phyloP scores from a whole-genome alignment of 2,329 filamentous ascomycete genomes.

The Penicillium sp. region DNA sequence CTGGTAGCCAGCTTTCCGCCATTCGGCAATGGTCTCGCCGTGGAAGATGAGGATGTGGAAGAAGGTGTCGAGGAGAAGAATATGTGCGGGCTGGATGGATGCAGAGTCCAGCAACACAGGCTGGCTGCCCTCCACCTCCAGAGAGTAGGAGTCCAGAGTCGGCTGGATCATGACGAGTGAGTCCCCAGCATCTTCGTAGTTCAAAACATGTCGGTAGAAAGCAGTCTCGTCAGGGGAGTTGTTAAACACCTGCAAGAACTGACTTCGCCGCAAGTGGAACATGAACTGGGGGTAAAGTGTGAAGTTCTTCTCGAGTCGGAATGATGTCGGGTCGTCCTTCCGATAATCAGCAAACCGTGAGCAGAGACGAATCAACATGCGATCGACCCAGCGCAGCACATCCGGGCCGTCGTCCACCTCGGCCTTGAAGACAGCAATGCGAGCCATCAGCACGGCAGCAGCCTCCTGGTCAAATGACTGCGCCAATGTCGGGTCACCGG shows the following conservation, averaged over 20 bases:
- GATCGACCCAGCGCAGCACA: slow-evolving; percentile 94
- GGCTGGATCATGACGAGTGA: slow-evolving; percentile 99
- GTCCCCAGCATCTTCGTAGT: slow-evolving; percentile 95
- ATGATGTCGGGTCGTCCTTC: slow-evolving; percentile 96
- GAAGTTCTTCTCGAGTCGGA: slow-evolving; percentile 97
- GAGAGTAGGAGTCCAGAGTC: slow-evolving; percentile 93
- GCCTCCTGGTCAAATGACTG: slow-evolving; percentile 99
- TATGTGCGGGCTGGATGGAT: slow-evolving; percentile 90
- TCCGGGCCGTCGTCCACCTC: slow-evolving; percentile 99
- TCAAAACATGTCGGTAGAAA: slow-evolving; percentile 96
- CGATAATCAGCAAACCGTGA: slow-evolving; percentile 96
- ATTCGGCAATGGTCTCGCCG: slow-evolving; percentile 94
- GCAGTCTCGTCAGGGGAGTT: slow-evolving; percentile 98
- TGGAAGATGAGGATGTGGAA: slow-evolving; percentile 99
- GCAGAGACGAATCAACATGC: slow-evolving; percentile 96
- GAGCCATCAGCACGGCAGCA: slow-evolving; percentile 95
- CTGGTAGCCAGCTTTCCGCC: slow-evolving; percentile 96
- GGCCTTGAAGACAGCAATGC: slow-evolving; percentile 97
- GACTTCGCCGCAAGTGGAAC: slow-evolving; percentile 96
- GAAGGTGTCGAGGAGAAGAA: slow-evolving; percentile 94
- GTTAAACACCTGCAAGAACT: slow-evolving; percentile 99
- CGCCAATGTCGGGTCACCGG: slow-evolving; percentile 89
- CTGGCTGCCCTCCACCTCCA: slow-evolving; percentile 88
- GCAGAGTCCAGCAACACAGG: slow-evolving; percentile 95
- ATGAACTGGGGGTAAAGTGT: slow-evolving; percentile 99